These are phyloP conservation scores for Hypoxylon trugodes DNA, from an alignment of 495 filamentous ascomycete species.

Conservation along the genomic window DNA sequence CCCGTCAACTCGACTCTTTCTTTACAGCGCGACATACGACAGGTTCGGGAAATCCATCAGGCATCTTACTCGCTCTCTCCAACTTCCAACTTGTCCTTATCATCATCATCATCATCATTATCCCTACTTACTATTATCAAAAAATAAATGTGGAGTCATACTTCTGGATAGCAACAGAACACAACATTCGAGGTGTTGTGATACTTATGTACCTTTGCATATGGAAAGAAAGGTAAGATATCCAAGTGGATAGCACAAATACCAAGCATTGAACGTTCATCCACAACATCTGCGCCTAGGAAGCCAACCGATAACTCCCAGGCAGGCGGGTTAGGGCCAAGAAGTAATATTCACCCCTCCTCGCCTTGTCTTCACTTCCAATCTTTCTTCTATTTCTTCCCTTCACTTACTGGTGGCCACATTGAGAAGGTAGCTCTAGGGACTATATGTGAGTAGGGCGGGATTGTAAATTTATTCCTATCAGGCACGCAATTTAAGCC, in stretches of 20 bases:
- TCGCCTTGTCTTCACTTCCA: conserved; percentile 14
- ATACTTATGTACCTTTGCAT: too few relatives aligned
- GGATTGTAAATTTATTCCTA: conserved; percentile 36
- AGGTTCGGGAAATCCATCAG: conserved; percentile 8
- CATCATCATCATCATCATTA: too few relatives aligned
- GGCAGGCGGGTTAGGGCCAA: conserved; percentile 41
- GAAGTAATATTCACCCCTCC: conserved; percentile 35
- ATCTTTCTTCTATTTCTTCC: conserved; percentile 16
- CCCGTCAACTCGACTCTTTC: conserved; percentile 27
- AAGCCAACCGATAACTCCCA: conserved; percentile 38
- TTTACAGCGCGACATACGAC: conserved; percentile 20
- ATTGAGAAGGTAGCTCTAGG: conserved; percentile 33
- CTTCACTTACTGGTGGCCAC: conserved; percentile 20
- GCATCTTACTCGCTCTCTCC: too few relatives aligned
- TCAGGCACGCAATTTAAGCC: conserved; percentile 28
- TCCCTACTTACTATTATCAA: too few relatives aligned
- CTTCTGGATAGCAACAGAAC: too few relatives aligned
- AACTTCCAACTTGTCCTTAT: too few relatives aligned
- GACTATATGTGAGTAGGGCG: conserved; percentile 17
- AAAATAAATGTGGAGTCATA: too few relatives aligned
- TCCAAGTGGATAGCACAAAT: conserved; percentile 11
- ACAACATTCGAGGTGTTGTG: conserved; percentile 18
- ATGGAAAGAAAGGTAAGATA: too few relatives aligned
- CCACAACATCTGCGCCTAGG: conserved; percentile 29
- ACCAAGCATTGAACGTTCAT: conserved; percentile 34